Base-by-base conservation (phyloP, 805 yeast genomes). In the Teunomyces barrocoloradensis region DNA sequence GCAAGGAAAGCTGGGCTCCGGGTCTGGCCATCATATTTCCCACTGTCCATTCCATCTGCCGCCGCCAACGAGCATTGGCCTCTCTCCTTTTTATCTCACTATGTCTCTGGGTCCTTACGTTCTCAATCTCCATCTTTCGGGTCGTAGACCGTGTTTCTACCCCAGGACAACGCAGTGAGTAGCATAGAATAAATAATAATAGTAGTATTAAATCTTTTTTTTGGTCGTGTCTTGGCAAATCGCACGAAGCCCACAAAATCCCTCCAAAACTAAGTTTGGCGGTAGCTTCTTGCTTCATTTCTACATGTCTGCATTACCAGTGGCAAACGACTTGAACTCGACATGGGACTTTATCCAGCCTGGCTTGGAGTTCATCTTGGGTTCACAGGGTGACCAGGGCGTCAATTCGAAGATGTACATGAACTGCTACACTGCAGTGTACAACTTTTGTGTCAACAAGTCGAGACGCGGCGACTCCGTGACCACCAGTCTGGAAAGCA, bases 351-450 rank as follows among this genome's bases (percentile, higher is more conserved):
- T 80, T 59, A 85, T 87, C 43, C 89, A 87, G 57, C 92, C 95
- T 2, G 88, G 89, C 2, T 67, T 87, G 32, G 79, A 80, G 55
- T 78, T 80, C 56, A 85, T 87, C 43, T 69, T 87, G 48, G 94
- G 92, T 5, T 75, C 81, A 11, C 82, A 78, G 48, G 88, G 83
- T 36, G 78, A 81, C 51, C 80, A 81, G 47, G 84, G 86, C 3
- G 78, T 86, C 40, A 83, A 85, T 25, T 73, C 82, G 39, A 80
- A 64, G 53, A 80, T 86, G 84, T 90, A 89, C 67, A 88, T 90
- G 87, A 85, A 85, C 55, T 87, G 92, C 49, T 91, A 91, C 68
- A 89, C 97, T 1, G 92, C 95, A 4, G 85, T 92, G 52, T 92
- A 90, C 72, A 90, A 91, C 68, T 91, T 88, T 64, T 91, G 98